Conservation (phyloP, 345 rosid species). For the Gossypium ekmanianum region DNA sequence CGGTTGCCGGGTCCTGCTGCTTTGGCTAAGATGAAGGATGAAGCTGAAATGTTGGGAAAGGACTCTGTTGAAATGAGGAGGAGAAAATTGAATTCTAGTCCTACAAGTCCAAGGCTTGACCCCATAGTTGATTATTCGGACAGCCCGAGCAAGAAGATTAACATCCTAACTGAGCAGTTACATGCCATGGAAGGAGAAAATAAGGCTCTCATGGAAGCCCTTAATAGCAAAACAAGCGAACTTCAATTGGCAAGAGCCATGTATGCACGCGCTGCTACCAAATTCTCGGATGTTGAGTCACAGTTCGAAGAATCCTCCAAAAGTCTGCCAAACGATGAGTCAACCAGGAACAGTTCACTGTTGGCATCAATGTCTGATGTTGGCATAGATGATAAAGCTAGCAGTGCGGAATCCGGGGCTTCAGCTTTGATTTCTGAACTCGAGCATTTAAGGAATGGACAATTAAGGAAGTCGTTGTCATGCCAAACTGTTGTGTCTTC, state of each 20-base stretch:
- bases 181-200: conserved; percentile 68
- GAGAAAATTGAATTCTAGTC: conserved; percentile 37
- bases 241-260: conserved; percentile 64
- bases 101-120: conserved; percentile 28
- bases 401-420: conserved; percentile 69
- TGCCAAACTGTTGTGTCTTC: conserved; percentile 48
- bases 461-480: conserved; percentile 39
- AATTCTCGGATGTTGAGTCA: conserved; percentile 54
- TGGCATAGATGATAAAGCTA: conserved; percentile 68
- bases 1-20: conserved; percentile 81
- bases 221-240: conserved; percentile 58
- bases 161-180: conserved; percentile 57
- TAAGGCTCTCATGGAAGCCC: conserved; percentile 62
- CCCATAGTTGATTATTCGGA: conserved; percentile 31
- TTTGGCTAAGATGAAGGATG: conserved; percentile 69
- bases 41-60: conserved; percentile 69
- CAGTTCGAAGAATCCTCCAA: conserved; percentile 50
- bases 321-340: conserved; percentile 35
- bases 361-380: conserved; percentile 59
- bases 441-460: conserved; percentile 60
- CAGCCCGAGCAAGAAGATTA: conserved; percentile 36
- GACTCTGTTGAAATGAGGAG: conserved; percentile 46
- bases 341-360: conserved; percentile 33
- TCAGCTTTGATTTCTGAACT: conserved; percentile 67
- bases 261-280: conserved; percentile 61